Percentiles rank a stretch among this genome's conserved stretches.
phyloP scores from a whole-genome alignment of 176 grass and related monocot species.

The Musa acuminata region DNA sequence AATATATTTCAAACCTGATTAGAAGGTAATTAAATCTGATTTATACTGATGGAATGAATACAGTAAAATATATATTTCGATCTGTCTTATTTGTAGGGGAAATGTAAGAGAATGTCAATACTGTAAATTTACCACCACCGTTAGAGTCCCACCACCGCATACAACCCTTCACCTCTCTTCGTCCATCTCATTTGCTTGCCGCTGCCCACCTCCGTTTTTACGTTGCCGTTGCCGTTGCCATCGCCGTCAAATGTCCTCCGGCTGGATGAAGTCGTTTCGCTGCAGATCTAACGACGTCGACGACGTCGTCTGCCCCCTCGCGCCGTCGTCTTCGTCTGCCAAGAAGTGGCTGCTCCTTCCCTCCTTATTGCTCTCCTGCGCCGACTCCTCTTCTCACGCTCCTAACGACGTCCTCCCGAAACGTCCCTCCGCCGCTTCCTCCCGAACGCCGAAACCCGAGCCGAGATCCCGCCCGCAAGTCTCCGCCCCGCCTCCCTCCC shows the following conservation, averaged over 20 bases:
- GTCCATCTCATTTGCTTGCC: neutral
- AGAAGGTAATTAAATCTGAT: no score
- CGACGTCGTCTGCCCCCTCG: neutral
- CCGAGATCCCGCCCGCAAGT: neutral
- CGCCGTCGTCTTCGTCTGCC: neutral
- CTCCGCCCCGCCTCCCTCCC: neutral
- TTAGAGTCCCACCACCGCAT: no score
- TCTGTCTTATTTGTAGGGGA: no score
- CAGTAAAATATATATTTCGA: no score
- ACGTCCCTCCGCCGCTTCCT: neutral
- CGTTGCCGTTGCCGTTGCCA: neutral
- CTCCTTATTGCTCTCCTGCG: no score
- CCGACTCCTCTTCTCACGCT: neutral
- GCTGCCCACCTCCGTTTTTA: neutral
- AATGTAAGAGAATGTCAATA: no score
- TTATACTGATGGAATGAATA: no score
- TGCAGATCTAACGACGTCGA: neutral
- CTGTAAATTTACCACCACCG: no score
- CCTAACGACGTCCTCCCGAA: neutral
- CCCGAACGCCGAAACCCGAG: neutral
- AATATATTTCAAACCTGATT: no score
- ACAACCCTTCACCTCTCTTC: neutral
- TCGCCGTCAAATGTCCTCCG: neutral
- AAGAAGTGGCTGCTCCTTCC: neutral
- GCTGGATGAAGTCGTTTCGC: neutral